Percentiles rank a stretch among this genome's conserved stretches.
These are phyloP conservation scores for Cadophora sp. DNA, from an alignment of 2,329 filamentous ascomycete genomes.

Conservation along the genomic window DNA sequence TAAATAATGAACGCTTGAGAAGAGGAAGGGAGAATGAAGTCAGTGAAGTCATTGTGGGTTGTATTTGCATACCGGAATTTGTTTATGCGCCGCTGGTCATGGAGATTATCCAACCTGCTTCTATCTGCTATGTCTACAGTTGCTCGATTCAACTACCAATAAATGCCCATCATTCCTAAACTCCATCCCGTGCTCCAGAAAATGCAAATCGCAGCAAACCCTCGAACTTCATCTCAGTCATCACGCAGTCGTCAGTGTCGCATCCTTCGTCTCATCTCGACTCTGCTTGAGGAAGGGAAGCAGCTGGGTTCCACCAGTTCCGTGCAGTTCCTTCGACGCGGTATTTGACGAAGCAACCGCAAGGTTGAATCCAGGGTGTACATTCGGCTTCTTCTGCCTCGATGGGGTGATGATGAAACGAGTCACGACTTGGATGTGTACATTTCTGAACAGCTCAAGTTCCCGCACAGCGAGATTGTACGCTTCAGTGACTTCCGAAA, in stretches of 20 bases:
- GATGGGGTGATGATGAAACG: constrained; percentile 89
- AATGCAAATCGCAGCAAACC: neutral
- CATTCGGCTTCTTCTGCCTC: constrained; percentile 46
- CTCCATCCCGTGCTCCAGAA: constrained; percentile 6
- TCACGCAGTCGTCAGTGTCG: constrained; percentile 19
- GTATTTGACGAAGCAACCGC: constrained; percentile 44
- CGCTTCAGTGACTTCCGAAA: constrained; percentile 61
- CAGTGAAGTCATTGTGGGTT: too few relatives aligned
- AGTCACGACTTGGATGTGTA: constrained; percentile 88
- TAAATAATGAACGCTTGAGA: too few relatives aligned
- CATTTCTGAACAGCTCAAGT: constrained; percentile 78
- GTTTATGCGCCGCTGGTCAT: neutral
- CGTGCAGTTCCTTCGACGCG: constrained; percentile 60
- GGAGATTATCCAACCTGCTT: neutral
- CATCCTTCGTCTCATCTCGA: constrained; percentile 77
- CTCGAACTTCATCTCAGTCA: neutral
- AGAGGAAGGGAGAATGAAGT: too few relatives aligned
- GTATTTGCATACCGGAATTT: neutral
- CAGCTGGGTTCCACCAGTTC: constrained; percentile 86
- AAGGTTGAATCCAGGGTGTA: constrained; percentile 50
- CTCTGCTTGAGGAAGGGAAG: constrained; percentile 91
- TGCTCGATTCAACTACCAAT: neutral
- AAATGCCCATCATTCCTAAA: constrained; percentile 10
- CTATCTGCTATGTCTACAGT: neutral
- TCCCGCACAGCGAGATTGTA: constrained; percentile 80